These are phyloP conservation scores for Pleoardoris graminearum DNA, from an alignment of 2,329 filamentous ascomycete genomes.

Conservation along the genomic window DNA sequence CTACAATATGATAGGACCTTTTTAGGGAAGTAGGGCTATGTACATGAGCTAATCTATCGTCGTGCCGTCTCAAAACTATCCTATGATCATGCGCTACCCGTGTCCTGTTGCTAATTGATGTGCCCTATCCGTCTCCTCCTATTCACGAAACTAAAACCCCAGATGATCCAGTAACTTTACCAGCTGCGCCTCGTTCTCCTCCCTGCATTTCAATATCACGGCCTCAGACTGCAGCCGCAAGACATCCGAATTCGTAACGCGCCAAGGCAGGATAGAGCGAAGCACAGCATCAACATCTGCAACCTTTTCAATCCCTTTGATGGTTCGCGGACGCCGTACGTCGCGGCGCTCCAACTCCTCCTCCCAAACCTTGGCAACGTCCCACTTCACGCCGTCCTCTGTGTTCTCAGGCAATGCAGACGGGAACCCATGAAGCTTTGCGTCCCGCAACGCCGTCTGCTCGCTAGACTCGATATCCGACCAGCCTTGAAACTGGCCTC, in stretches of 20 bases:
- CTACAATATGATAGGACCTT: too few relatives aligned
- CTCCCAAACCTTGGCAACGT: constrained; percentile 25
- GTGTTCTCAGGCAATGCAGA: constrained; percentile 17
- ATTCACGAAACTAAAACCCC: constrained; percentile 22
- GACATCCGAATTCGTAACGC: constrained; percentile 23
- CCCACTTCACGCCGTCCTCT: constrained; percentile 25
- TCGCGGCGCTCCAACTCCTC: constrained; percentile 23
- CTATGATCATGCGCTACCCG: too few relatives aligned
- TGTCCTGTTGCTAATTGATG: too few relatives aligned
- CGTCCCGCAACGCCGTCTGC: constrained; percentile 23
- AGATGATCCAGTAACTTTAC: constrained; percentile 17
- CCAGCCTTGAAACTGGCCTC: constrained; percentile 29
- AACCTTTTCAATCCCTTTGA: constrained; percentile 27
- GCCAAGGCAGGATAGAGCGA: constrained; percentile 23
- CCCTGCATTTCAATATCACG: constrained; percentile 20
- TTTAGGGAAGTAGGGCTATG: too few relatives aligned
- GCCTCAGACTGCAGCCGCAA: constrained; percentile 16
- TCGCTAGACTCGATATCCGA: constrained; percentile 18
- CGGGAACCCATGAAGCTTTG: constrained; percentile 32
- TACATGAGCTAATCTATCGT: too few relatives aligned
- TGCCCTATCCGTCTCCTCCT: constrained; percentile 2
- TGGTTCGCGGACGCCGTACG: constrained; percentile 24
- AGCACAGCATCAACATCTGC: constrained; percentile 28
- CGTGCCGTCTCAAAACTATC: too few relatives aligned
- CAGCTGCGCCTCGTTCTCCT: constrained; percentile 18